Evolutionary conservation across 2,329 filamentous ascomycete species (phyloP).

Genomic region (Hypoxylon sp.): DNA sequence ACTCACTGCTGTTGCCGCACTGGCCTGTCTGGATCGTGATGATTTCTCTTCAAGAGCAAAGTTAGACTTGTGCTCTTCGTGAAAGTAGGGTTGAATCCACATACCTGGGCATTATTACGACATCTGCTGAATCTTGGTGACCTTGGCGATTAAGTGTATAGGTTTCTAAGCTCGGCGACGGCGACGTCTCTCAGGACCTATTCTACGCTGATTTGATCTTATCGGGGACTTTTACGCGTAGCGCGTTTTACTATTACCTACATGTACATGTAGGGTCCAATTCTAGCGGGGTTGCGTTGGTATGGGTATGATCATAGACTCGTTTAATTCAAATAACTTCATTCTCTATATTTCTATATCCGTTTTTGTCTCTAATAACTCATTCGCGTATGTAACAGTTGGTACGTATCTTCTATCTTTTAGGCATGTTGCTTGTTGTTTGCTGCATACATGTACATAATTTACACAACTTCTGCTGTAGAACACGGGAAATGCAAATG

Average conservation of each 20-base stretch:
- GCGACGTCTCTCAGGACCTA: constrained; percentile 5
- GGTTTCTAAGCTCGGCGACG: constrained; percentile 7
- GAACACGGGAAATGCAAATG: neutral
- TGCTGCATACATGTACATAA: neutral
- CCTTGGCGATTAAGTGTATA: constrained; percentile 2
- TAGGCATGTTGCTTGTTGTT: neutral
- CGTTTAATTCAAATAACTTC: neutral
- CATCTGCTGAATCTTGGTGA: constrained; percentile 27
- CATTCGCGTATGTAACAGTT: neutral
- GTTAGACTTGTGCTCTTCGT: neutral
- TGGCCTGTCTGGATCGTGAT: constrained; percentile 99
- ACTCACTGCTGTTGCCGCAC: constrained; percentile 98
- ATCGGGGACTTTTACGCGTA: constrained; percentile 42
- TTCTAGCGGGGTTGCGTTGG: constrained; percentile 28
- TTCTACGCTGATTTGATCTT: constrained; percentile 16
- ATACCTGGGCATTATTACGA: constrained; percentile 51
- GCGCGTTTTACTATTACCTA: constrained; percentile 32
- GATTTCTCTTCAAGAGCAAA: constrained; percentile 80
- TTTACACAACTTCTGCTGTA: neutral
- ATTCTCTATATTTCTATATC: neutral
- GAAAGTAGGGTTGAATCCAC: neutral
- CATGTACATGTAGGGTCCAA: neutral
- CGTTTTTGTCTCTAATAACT: neutral
- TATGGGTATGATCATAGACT: constrained; percentile 10
- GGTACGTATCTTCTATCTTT: neutral